Base-by-base conservation (phyloP, 768 basidiomycete genomes). In the Obba rivulosa region DNA sequence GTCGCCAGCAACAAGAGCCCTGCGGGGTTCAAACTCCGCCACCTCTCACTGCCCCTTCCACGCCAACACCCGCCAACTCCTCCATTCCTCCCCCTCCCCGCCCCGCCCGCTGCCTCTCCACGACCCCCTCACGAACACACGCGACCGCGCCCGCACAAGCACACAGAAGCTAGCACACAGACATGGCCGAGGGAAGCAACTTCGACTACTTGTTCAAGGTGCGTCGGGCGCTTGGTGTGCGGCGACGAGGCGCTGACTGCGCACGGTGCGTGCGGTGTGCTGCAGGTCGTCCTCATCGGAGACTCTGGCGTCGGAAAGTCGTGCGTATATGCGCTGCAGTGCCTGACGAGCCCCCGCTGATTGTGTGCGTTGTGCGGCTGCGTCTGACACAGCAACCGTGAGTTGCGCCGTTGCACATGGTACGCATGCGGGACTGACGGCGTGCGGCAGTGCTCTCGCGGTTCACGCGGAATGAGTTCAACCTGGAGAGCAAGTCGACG, bases 171-270 rank as follows among this genome's bases (percentile, higher is more conserved):
- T 31, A 31, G 20, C 21, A 36, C 53, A 57, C 43, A 25, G 56
- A 50, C 34, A 96, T 96, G 93, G 68, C 90, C 49, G 93, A 95
- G 77, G 85, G 83, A 59, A 89, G 84, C 75, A 93, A 92, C 79
- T 98, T 96, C 73, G 95, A 97, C 68, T 98, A 87, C 76, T 85
- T 99, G 58, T 97, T 98, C 85, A 97, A 99, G 81, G 95, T 94
- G 44, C 25, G 72, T 64, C 16, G 17, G 21, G 14, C 22, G 14
- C 18, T 31, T 35, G 24, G 23, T 28, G 46, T 49, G 34, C 44
- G 34, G 18, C 14, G 13, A 13, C 36, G n/a, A 31, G 28, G 28
- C 28, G 28, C 28, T 31, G 28, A 31, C 28, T 31, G 28, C 28
- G 28, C 28, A 13, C 13, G 28, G 7, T 31, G 28, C 13, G 28